phyloP scores from a whole-genome alignment of 768 basidiomycete species.

The Termitomyces sp. region DNA sequence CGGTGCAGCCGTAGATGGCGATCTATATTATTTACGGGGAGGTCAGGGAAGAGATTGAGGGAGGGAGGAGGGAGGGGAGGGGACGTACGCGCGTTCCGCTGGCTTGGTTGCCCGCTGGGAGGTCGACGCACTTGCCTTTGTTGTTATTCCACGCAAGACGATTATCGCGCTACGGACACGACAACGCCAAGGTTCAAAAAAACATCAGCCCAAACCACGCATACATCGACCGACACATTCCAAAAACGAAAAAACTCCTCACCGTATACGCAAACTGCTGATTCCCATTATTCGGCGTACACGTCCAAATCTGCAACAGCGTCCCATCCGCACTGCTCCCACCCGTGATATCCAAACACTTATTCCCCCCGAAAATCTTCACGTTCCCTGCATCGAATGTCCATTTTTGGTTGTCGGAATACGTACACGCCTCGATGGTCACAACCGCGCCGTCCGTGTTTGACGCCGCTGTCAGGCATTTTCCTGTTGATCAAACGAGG shows the following conservation, averaged over 20 bases:
- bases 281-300: conserved; percentile 37
- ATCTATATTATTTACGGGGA: conserved; percentile 27
- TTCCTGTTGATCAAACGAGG: conserved; percentile 27
- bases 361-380: conserved; percentile 43
- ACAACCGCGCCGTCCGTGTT: conserved; percentile 49
- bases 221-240: not conserved
- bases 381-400: conserved; percentile 42
- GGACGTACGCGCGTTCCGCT: conserved; percentile 43
- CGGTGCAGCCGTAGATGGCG: conserved; percentile 45
- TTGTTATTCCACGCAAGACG: conserved; percentile 46
- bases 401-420: conserved; percentile 47
- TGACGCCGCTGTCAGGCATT: conserved; percentile 52
- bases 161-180: conserved; percentile 31
- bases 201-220: not conserved
- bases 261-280: conserved; percentile 50
- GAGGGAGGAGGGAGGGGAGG: not conserved
- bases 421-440: conserved; percentile 46
- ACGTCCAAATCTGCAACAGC: conserved; percentile 55
- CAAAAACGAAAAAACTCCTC: conserved; percentile 8
- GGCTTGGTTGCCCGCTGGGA: conserved; percentile 37
- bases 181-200: not conserved
- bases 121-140: conserved; percentile 49
- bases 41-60: no score
- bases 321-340: conserved; percentile 43
- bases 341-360: conserved; percentile 48